These are phyloP conservation scores for Neoarthrinium moseri DNA, from an alignment of 2,329 filamentous ascomycete species.

Conservation along the genomic window DNA sequence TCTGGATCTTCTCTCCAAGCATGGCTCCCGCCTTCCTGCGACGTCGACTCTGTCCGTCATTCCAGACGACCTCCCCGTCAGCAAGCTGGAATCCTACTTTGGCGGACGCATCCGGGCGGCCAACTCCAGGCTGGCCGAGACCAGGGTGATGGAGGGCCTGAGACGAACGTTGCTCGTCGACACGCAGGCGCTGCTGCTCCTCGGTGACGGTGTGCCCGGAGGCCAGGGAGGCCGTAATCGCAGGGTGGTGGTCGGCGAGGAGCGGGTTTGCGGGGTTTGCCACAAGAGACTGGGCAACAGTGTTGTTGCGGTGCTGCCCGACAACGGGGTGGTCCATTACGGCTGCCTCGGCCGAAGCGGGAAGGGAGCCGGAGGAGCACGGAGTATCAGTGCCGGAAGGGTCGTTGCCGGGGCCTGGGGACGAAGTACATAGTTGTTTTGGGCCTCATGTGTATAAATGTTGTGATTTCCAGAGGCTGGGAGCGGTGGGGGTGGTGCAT, in stretches of 20 bases:
- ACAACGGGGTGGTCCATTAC: slow-evolving; percentile 79
- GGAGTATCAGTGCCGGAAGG: slow-evolving; percentile 29
- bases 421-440: slow-evolving; percentile 10
- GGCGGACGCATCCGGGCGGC: slow-evolving; percentile 83
- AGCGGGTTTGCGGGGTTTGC: slow-evolving; percentile 87
- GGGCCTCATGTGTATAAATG: not conserved
- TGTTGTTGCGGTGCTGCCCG: slow-evolving; percentile 85
- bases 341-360: slow-evolving; percentile 61
- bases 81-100: slow-evolving; percentile 86
- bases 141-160: slow-evolving; percentile 73
- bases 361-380: slow-evolving; percentile 29
- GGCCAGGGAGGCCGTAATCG: slow-evolving; percentile 54
- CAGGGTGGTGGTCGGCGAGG: slow-evolving; percentile 80
- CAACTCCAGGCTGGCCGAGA: slow-evolving; percentile 78
- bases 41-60: slow-evolving; percentile 83
- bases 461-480: not conserved
- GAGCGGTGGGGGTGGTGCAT: too few species aligned
- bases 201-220: slow-evolving; percentile 64
- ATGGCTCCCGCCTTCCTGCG: slow-evolving; percentile 88
- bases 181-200: slow-evolving; percentile 68
- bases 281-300: slow-evolving; percentile 90
- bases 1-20: slow-evolving; percentile 82
- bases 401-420: slow-evolving; percentile 28
- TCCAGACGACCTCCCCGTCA: slow-evolving; percentile 74
- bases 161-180: slow-evolving; percentile 77